Base-by-base conservation (phyloP, 176 grass and related monocot species). In the Oryza meyeriana region DNA sequence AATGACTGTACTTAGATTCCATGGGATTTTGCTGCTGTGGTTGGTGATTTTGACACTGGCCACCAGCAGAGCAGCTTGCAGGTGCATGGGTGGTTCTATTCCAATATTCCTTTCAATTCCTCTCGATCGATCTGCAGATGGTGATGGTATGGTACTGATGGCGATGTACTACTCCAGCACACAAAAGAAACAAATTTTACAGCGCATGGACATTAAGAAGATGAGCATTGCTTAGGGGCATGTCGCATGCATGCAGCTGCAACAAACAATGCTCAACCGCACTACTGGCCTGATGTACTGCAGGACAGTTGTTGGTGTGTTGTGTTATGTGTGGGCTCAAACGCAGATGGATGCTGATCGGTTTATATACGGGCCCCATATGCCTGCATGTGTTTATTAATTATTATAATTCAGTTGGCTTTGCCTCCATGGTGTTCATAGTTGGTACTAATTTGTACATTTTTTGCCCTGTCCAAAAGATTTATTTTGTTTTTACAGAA, bases 111-210 rank as follows among this genome's bases (percentile, higher is more conserved):
- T 25, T 39, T 79, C 20, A 39, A 61, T 61, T 61, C 74, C 65
- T 30, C 65, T 30, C 38, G 14, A 30, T 22, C 50, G 50, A 55
- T n/a, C 50, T 79, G 61, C 34, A 30, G 13, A 79, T 67, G 61
- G 65, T 81, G 52, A n/a, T n/a, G n/a, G n/a, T n/a, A 77, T 55
- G 55, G 14, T 64, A 18, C 45, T 17, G 85, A 87, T 82, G 85
- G 73, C 42, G 79, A 88, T 65, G 72, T 71, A 61, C 77, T 71
- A 61, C 77, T 69, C 82, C 77, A 83, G 42, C 74, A 83, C 72
- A 25, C 55, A 10, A 77, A 82, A 59, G 52, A 80, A 82, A 82
- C 85, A 82, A 87, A 87, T n/a, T 63, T 76, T 32, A 73, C 74
- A 61, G 17, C 42, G 3, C 17, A 18, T n/a, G n/a, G n/a, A n/a